Evolutionary conservation across 1,284 basidiomycete species (phyloP).

Genomic region (Kalmanozyma brasiliensis): DNA sequence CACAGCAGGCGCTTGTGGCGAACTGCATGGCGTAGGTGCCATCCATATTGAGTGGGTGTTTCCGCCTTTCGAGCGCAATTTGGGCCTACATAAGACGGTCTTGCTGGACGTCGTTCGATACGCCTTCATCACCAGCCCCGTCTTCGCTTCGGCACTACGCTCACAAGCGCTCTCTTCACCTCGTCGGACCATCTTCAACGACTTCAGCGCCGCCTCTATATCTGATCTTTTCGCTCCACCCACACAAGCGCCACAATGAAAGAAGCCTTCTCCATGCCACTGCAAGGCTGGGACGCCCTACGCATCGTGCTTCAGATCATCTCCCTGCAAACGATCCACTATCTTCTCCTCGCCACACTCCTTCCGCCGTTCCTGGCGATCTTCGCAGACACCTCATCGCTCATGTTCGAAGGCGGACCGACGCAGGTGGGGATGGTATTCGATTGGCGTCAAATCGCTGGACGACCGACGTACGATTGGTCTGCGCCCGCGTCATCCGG

Average conservation of each 20-base stretch:
- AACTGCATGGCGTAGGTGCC: too few relatives aligned
- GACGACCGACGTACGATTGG: slow-evolving; percentile 31
- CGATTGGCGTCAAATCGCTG: slow-evolving; percentile 94
- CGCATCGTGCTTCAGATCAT: slow-evolving; percentile 76
- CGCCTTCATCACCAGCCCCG: too few relatives aligned
- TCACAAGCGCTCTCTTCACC: too few relatives aligned
- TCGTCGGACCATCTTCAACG: not conserved
- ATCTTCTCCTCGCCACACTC: slow-evolving; percentile 83
- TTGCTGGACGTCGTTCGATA: too few relatives aligned
- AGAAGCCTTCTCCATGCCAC: slow-evolving; percentile 38
- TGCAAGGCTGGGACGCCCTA: slow-evolving; percentile 44
- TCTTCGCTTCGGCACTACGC: too few relatives aligned
- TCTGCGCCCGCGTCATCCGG: not conserved
- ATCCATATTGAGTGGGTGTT: too few relatives aligned
- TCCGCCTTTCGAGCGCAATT: too few relatives aligned
- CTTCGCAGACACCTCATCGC: slow-evolving; percentile 78
- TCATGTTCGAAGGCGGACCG: slow-evolving; percentile 86
- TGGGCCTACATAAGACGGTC: too few relatives aligned
- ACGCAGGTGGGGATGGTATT: slow-evolving; percentile 90
- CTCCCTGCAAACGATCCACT: slow-evolving; percentile 89
- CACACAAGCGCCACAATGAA: slow-evolving; percentile 20
- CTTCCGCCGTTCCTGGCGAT: slow-evolving; percentile 81
- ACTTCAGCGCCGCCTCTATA: not conserved
- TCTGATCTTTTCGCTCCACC: not conserved
- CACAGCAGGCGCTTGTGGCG: too few relatives aligned